Percentiles rank a stretch among this genome's conserved stretches.
These are phyloP conservation scores for Colletotrichum acutatum DNA, from an alignment of 2,329 filamentous ascomycete genomes.

Conservation along the genomic window DNA sequence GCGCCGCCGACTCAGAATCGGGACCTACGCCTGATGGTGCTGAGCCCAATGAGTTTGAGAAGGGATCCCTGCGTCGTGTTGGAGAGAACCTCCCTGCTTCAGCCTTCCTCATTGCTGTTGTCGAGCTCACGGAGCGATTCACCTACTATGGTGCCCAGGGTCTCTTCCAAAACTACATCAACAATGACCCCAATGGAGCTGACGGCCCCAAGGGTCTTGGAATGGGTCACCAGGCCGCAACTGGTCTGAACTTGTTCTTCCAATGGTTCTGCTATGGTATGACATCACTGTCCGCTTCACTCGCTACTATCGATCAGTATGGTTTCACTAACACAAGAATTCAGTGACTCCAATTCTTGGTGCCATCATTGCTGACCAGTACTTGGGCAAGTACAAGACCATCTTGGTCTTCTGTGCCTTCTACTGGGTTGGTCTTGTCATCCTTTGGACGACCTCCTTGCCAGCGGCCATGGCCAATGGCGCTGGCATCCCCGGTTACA, in stretches of 20 bases:
- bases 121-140: conserved; percentile 68
- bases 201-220: conserved; percentile 62
- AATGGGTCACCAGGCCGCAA: conserved; percentile 65
- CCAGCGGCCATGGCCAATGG: conserved; percentile 48
- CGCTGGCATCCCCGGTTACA: conserved; percentile 60
- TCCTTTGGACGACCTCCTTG: conserved; percentile 63
- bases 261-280: conserved; percentile 59
- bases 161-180: conserved; percentile 67
- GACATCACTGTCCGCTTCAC: not conserved
- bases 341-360: conserved; percentile 56
- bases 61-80: conserved; percentile 59
- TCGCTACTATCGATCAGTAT: no score
- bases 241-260: conserved; percentile 66
- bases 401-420: conserved; percentile 66
- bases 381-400: conserved; percentile 71
- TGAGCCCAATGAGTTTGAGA: conserved; percentile 64
- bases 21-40: conserved; percentile 55
- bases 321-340: not conserved
- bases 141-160: conserved; percentile 66
- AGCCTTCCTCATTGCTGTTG: conserved; percentile 66
- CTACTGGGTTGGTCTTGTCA: conserved; percentile 67
- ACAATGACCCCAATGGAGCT: conserved; percentile 44
- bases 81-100: conserved; percentile 65
- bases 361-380: conserved; percentile 67
- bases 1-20: conserved; percentile 39